Base-by-base conservation (phyloP, 1,139 yeast species). In the Candida albicans region DNA sequence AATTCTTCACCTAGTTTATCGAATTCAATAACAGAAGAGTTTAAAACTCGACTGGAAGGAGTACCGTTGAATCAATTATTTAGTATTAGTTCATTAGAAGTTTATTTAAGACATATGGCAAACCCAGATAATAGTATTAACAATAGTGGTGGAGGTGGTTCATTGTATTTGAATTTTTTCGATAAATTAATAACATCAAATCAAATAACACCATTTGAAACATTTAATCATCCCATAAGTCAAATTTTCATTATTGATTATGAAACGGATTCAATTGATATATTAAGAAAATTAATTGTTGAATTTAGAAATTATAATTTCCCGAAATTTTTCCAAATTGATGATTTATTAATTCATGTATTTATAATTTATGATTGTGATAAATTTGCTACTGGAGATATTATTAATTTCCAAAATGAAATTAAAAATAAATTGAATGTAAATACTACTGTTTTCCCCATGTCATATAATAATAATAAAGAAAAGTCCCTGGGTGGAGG, bases 181-280 rank as follows among this genome's bases (percentile, higher is more conserved):
- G 74, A 84, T 37, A 77, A 82, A 50, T 61, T 87, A 25, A 70
- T 87, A 22, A 74, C 91, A 0, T 74, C 86, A 11, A 75, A 80
- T 31, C 75, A 76, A 22, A 69, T 87, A 5, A 82, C 89, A 2
- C 85, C 96, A 1, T 90, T 88, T 60, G 98, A 93, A 60, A 84
- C 93, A 2, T 85, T 91, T 59, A 85, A 88, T 53, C 98, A 93
- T 59, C 98, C 99, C 0, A 79, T 90, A 1, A 77, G 90, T 1
- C 88, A 91, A 42, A 64, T 91, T 13, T 74, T 90, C 42, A 84
- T 86, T 4, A 71, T 91, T 2, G 75, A 85, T 45, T 64, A 48
- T 40, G 67, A 67, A 10, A 50, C 55, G 10, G 83, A 82, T 48
- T 68, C 84, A 1, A 56, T 82, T 2, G 83, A 77, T 11, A 60